These are phyloP conservation scores for Nakazawaea ishiwadae DNA, from an alignment of 805 yeast species.

Conservation along the genomic window DNA sequence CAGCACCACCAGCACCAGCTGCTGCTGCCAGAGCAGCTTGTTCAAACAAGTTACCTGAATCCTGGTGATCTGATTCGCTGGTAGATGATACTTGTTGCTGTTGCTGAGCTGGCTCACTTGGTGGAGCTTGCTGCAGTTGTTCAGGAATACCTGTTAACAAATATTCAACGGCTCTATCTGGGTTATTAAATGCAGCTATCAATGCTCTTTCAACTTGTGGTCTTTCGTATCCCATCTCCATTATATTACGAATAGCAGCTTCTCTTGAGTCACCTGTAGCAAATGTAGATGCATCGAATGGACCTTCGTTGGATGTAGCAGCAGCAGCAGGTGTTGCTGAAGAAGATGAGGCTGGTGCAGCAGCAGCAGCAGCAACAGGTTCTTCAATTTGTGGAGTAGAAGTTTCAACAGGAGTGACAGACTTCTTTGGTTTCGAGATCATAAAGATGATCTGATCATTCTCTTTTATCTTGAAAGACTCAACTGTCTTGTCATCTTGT, in stretches of 20 bases:
- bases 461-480: conserved; percentile 70
- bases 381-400: conserved; percentile 22
- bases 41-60: conserved; percentile 46
- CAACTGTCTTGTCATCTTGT: conserved; percentile 74
- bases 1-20: conserved; percentile 20
- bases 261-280: conserved; percentile 78
- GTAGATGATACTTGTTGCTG: conserved; percentile 15
- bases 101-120: conserved; percentile 18
- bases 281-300: conserved; percentile 46
- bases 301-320: conserved; percentile 11
- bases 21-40: conserved; percentile 39
- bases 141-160: conserved; percentile 87
- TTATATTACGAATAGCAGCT: conserved; percentile 71
- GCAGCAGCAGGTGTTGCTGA: conserved; percentile 21
- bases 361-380: conserved; percentile 18
- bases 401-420: conserved; percentile 22
- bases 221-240: conserved; percentile 95
- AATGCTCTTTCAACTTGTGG: conserved; percentile 84
- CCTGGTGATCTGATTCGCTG: conserved; percentile 17
- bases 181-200: conserved; percentile 94
- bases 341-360: conserved; percentile 15
- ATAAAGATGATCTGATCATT: conserved; percentile 89
- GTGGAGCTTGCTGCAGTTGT: conserved; percentile 28
- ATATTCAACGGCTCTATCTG: conserved; percentile 97
- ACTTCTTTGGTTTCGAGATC: conserved; percentile 57